phyloP scores from a whole-genome alignment of 1,139 yeast species.

The Meyerozyma carpophila region DNA sequence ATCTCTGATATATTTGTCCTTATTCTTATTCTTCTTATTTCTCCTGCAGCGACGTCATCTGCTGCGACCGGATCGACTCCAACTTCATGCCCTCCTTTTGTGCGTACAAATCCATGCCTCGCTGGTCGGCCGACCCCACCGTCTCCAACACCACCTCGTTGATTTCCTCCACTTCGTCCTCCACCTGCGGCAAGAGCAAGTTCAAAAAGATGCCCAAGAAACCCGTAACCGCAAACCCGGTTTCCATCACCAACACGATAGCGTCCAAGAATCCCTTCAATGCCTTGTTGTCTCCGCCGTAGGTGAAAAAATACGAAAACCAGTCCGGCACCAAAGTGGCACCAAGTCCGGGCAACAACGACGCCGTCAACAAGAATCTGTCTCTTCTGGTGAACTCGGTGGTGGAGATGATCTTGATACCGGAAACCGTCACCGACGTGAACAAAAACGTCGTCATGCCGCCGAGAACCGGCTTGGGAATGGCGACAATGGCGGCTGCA shows the following conservation, averaged over 20 bases:
- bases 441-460: slow-evolving; percentile 91
- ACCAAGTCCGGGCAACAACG: slow-evolving; percentile 75
- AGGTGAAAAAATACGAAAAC: slow-evolving; percentile 74
- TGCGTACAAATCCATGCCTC: slow-evolving; percentile 32
- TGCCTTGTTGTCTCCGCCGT: slow-evolving; percentile 58
- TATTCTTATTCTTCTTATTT: not conserved
- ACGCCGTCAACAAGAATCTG: slow-evolving; percentile 73
- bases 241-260: slow-evolving; percentile 75
- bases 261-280: slow-evolving; percentile 75
- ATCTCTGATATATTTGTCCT: not conserved
- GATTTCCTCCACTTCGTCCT: slow-evolving; percentile 54
- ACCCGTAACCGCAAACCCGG: slow-evolving; percentile 83
- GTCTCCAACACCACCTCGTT: slow-evolving; percentile 43
- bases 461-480: slow-evolving; percentile 80
- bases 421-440: slow-evolving; percentile 86
- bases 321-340: slow-evolving; percentile 70
- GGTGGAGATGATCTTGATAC: slow-evolving; percentile 71
- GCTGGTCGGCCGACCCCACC: slow-evolving; percentile 42
- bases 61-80: slow-evolving; percentile 17
- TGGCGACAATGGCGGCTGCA: slow-evolving; percentile 82
- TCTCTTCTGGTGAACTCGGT: slow-evolving; percentile 82
- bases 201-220: slow-evolving; percentile 70
- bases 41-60: not conserved
- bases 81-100: slow-evolving; percentile 30
- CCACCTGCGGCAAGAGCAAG: slow-evolving; percentile 64